Conservation (phyloP, 2,329 filamentous ascomycete genomes). For the Bipolaris victoriae region DNA sequence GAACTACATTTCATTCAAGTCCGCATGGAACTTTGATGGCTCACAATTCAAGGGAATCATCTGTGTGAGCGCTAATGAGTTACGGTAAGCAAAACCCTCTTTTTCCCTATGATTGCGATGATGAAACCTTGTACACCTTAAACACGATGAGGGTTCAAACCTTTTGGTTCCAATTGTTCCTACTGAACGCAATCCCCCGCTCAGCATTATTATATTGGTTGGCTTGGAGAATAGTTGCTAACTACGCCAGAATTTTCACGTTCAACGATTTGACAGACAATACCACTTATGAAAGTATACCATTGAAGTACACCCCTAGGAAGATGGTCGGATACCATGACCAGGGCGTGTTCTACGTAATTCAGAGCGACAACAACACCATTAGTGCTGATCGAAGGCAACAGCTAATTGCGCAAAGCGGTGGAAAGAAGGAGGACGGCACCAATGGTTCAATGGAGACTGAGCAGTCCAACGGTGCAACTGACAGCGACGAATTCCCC, state of each 20-base stretch:
- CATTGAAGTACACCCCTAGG: slow-evolving; percentile 87
- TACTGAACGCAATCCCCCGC: slow-evolving; percentile 68
- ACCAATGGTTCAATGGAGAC: slow-evolving; percentile 44
- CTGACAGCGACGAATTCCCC: slow-evolving; percentile 63
- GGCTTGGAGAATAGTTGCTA: slow-evolving; percentile 15
- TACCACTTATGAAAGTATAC: slow-evolving; percentile 82
- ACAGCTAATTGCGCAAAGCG: slow-evolving; percentile 75
- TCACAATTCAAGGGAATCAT: slow-evolving; percentile 96
- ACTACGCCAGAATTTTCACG: slow-evolving; percentile 74
- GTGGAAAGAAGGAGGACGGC: slow-evolving; percentile 41
- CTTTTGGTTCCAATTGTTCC: slow-evolving; percentile 85
- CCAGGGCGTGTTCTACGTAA: slow-evolving; percentile 87
- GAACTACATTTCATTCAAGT: slow-evolving; percentile 86
- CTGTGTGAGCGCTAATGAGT: slow-evolving; percentile 85
- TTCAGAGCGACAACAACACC: slow-evolving; percentile 92
- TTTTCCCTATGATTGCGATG: slow-evolving; percentile 52
- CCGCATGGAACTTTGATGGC: slow-evolving; percentile 95
- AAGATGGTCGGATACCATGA: slow-evolving; percentile 88
- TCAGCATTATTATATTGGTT: background rate
- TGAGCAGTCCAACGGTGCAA: slow-evolving; percentile 25
- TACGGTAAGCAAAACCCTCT: slow-evolving; percentile 68
- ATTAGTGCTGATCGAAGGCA: slow-evolving; percentile 78
- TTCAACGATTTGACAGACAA: slow-evolving; percentile 87
- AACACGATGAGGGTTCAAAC: slow-evolving; percentile 57
- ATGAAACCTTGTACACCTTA: slow-evolving; percentile 66